Percentiles rank a stretch among this genome's conserved stretches.
phyloP scores from a whole-genome alignment of 768 basidiomycete species.

The Trametes villosa region DNA sequence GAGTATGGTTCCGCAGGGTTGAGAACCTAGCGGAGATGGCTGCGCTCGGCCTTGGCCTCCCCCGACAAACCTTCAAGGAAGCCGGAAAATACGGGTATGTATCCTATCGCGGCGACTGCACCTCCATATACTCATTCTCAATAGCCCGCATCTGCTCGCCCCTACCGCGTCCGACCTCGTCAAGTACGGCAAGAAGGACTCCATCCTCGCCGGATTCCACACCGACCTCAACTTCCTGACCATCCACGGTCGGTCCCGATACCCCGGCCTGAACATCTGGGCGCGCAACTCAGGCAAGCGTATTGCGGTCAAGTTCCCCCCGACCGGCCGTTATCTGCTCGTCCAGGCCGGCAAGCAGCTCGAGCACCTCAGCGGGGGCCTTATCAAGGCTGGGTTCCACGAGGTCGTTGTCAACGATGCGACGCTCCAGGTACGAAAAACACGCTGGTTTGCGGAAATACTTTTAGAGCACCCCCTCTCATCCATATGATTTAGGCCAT shows the following conservation, averaged over 20 bases:
- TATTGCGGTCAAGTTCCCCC: slow-evolving; percentile 85
- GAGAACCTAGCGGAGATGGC: slow-evolving; percentile 88
- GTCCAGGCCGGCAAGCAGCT: slow-evolving; percentile 97
- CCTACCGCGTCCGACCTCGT: slow-evolving; percentile 91
- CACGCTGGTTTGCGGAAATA: not conserved
- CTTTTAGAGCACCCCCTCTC: not conserved
- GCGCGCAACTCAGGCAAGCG: slow-evolving; percentile 92
- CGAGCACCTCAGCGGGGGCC: slow-evolving; percentile 81
- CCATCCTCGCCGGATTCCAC: slow-evolving; percentile 93
- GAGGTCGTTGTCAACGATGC: slow-evolving; percentile 90
- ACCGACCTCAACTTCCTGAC: slow-evolving; percentile 93
- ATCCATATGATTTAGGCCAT: slow-evolving; percentile 52
- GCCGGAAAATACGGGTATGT: slow-evolving; percentile 86
- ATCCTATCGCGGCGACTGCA: not conserved
- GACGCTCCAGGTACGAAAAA: slow-evolving; percentile 61
- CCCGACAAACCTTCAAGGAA: slow-evolving; percentile 67
- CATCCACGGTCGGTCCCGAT: slow-evolving; percentile 86
- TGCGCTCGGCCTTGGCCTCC: slow-evolving; percentile 80
- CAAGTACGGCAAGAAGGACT: slow-evolving; percentile 77
- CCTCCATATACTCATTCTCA: not conserved
- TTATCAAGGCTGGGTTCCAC: slow-evolving; percentile 92
- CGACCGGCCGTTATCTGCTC: slow-evolving; percentile 77
- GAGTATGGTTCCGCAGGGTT: slow-evolving; percentile 55
- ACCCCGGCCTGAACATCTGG: slow-evolving; percentile 92
- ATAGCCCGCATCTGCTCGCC: slow-evolving; percentile 84